Evolutionary conservation across 176 grass and related monocot species (phyloP), one percentile per base, ranked within the genome.

Genomic region (Oryza glaberrima): DNA sequence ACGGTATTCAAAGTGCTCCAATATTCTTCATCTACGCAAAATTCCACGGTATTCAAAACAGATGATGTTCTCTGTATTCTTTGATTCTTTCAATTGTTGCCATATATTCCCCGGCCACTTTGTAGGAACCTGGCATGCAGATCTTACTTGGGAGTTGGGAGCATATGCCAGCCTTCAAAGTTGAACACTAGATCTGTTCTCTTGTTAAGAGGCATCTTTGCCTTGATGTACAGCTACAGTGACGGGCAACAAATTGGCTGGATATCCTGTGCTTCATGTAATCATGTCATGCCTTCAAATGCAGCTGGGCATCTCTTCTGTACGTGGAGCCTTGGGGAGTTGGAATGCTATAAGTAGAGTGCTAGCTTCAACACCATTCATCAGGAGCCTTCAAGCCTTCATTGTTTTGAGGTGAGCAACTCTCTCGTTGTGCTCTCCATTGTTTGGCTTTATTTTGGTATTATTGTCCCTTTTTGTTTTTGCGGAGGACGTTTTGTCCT

Each of bases 11-110:
- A 73, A 78, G 19, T 40, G 82, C 51, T n/a, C 46, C 40, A 67
- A 82, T 86, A 82, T 86, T 82, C 75, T 60, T 61, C 68, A 63
- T 34, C n/a, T 41, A 74, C 68, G 68, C 56, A 3, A 14, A 69
- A 79, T 22, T 74, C 60, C 28, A 38, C 20, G 36, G 23, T 58
- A 79, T 78, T 73, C 43, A 8, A 44, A 61, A 11, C 41, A 75
- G 9, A 79, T 86, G 74, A 47, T 83, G 79, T 78, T 83, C 17
- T 56, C 14, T 56, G 78, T 86, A 86, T 90, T 86, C 68, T 83
- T 48, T 38, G 35, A 72, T 86, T 66, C 75, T 40, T 79, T 43
- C 79, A 83, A 7, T 36, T 79, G 23, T 30, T 30, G 36, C 67
- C 38, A 78, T 47, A 68, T 86, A 63, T 86, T 73, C 84, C 56